phyloP scores from a whole-genome alignment of 768 basidiomycete species.

The Pleurotus salmoneostramineus region DNA sequence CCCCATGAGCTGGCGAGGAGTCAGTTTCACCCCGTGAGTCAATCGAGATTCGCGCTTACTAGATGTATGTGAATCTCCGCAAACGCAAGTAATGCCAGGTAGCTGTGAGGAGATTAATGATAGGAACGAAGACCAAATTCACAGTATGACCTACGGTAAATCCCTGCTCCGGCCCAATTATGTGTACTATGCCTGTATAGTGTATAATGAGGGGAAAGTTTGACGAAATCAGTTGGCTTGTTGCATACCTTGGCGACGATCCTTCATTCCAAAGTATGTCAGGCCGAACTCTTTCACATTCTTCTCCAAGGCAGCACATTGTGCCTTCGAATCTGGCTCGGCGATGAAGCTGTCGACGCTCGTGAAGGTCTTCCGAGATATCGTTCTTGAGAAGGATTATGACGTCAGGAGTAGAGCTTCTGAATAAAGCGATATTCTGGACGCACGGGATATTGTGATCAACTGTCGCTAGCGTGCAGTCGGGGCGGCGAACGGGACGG shows the following conservation, averaged over 20 bases:
- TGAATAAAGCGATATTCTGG: background rate
- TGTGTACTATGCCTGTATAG: conserved; percentile 69
- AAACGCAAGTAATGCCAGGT: conserved; percentile 79
- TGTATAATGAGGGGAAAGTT: conserved; percentile 13
- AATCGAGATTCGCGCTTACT: conserved; percentile 42
- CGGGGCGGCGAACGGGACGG: conserved; percentile 75
- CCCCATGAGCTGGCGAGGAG: conserved; percentile 67
- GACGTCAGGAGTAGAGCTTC: conserved; percentile 4
- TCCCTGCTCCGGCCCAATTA: conserved; percentile 93
- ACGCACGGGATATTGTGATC: conserved; percentile 87
- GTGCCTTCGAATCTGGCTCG: conserved; percentile 83
- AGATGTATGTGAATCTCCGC: conserved; percentile 92
- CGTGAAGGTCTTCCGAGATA: conserved; percentile 71
- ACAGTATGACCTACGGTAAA: conserved; percentile 57
- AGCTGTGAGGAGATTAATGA: conserved; percentile 35
- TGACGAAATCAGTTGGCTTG: background rate
- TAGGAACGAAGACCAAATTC: background rate
- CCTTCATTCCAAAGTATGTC: conserved; percentile 89
- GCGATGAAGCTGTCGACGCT: conserved; percentile 69
- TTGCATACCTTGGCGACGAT: conserved; percentile 74
- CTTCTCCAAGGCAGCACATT: conserved; percentile 79
- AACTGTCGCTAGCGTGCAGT: conserved; percentile 86
- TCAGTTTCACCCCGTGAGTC: background rate
- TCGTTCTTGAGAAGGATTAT: conserved; percentile 44
- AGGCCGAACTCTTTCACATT: conserved; percentile 91